Percentiles rank a stretch among this genome's conserved stretches.
Conservation (phyloP, 352 stramenopile genomes). For the Phytophthora pseudosyringae region DNA sequence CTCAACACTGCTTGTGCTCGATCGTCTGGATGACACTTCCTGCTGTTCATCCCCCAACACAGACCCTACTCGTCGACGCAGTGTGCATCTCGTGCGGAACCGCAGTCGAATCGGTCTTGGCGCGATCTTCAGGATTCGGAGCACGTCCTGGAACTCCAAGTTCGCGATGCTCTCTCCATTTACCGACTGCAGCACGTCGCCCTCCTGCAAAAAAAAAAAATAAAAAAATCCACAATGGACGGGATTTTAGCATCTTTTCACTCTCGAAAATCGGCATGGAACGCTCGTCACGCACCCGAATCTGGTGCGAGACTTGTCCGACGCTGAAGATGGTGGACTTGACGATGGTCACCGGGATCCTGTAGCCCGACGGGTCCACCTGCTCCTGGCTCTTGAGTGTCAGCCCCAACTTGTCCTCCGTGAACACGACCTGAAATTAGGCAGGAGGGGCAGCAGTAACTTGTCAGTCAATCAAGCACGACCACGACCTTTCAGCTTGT, state of each 20-base stretch:
- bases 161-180: conserved; percentile 73
- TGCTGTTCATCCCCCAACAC: conserved; percentile 31
- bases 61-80: conserved; percentile 19
- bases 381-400: conserved; percentile 54
- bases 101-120: conserved; percentile 68
- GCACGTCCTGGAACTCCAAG: conserved; percentile 71
- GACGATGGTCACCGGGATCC: conserved; percentile 51
- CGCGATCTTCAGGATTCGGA: conserved; percentile 74
- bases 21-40: conserved; percentile 26
- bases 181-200: conserved; percentile 71
- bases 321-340: conserved; percentile 59
- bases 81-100: conserved; percentile 49
- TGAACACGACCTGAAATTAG: conserved; percentile 54
- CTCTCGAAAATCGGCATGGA: neutral
- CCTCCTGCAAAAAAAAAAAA: conserved; percentile 49
- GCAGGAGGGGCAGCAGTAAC: neutral
- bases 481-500: conserved; percentile 12
- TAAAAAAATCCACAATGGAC: conserved; percentile 4
- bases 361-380: conserved; percentile 26
- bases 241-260: neutral
- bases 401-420: conserved; percentile 62
- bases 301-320: conserved; percentile 58
- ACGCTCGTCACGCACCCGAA: conserved; percentile 41
- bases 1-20: conserved; percentile 32
- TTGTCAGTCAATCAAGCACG: conserved; percentile 1